These are phyloP conservation scores for Blepharisma stoltei DNA, from an alignment of 73 alveolate genomes.

Conservation along the genomic window DNA sequence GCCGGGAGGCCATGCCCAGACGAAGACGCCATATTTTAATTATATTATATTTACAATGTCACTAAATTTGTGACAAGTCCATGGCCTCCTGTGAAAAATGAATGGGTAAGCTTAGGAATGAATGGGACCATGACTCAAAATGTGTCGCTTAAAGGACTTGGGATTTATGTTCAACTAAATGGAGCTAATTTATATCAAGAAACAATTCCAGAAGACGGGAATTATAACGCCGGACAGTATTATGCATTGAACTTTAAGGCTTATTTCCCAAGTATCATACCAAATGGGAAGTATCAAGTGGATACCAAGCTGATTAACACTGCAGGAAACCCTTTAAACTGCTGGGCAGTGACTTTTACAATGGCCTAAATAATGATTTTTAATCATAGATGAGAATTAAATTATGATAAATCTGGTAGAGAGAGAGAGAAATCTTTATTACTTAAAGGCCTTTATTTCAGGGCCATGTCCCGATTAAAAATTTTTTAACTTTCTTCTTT, in stretches of 20 bases:
- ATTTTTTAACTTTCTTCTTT: too few relatives aligned
- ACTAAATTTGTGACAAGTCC: background rate
- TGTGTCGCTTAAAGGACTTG: background rate
- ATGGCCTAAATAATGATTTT: too few relatives aligned
- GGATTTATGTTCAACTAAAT: background rate
- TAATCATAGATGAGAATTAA: too few relatives aligned
- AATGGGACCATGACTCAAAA: background rate
- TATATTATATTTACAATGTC: conserved; percentile 2
- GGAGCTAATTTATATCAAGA: background rate
- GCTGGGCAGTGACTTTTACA: background rate
- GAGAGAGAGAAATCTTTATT: too few relatives aligned
- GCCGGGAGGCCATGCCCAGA: too few relatives aligned
- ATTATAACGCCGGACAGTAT: background rate
- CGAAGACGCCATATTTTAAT: too few relatives aligned
- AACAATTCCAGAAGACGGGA: background rate
- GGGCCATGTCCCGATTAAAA: too few relatives aligned
- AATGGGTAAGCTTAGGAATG: background rate
- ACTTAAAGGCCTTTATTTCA: too few relatives aligned
- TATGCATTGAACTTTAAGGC: background rate
- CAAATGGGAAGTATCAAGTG: background rate
- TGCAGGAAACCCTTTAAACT: background rate
- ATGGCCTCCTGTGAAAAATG: background rate
- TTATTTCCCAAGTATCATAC: background rate
- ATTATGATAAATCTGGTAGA: too few relatives aligned
- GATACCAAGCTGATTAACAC: background rate